phyloP scores from a whole-genome alignment of 495 filamentous ascomycete species.

The Pseudoneurospora amorphoporcata region DNA sequence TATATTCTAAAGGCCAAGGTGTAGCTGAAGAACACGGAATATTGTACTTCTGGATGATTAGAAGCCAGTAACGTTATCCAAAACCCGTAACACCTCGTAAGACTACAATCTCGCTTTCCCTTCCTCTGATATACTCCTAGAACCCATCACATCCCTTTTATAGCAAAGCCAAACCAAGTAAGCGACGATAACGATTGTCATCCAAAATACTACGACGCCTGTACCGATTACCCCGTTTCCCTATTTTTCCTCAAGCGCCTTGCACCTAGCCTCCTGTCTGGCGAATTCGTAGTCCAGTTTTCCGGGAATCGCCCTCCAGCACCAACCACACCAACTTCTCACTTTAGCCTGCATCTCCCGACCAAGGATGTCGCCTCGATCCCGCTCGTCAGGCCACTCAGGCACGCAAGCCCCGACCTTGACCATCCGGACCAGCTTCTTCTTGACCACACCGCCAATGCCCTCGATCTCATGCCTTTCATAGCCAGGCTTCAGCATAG shows the following conservation, averaged over 20 bases:
- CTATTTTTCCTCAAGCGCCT: conserved; percentile 3
- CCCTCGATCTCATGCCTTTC: conserved; percentile 78
- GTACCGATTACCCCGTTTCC: background rate
- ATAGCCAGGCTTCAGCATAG: conserved; percentile 52
- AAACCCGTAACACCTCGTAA: too few relatives aligned
- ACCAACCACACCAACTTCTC: conserved; percentile 62
- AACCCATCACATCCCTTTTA: background rate
- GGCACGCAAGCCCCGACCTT: conserved; percentile 70
- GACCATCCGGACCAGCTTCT: conserved; percentile 64
- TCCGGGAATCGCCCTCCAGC: conserved; percentile 46
- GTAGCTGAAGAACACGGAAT: background rate
- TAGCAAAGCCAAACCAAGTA: background rate
- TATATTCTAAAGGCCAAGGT: background rate
- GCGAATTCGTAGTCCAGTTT: conserved; percentile 23
- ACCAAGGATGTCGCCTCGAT: conserved; percentile 40
- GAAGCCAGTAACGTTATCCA: background rate
- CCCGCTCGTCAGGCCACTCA: conserved; percentile 71
- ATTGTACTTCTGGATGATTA: background rate
- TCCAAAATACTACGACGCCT: background rate
- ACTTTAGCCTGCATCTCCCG: conserved; percentile 44
- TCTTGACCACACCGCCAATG: conserved; percentile 74
- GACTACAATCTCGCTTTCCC: background rate
- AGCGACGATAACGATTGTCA: background rate
- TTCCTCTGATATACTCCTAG: background rate
- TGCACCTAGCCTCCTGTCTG: background rate